phyloP scores from a whole-genome alignment of 306 rosid species.

The Cyclanthera cordifolia region DNA sequence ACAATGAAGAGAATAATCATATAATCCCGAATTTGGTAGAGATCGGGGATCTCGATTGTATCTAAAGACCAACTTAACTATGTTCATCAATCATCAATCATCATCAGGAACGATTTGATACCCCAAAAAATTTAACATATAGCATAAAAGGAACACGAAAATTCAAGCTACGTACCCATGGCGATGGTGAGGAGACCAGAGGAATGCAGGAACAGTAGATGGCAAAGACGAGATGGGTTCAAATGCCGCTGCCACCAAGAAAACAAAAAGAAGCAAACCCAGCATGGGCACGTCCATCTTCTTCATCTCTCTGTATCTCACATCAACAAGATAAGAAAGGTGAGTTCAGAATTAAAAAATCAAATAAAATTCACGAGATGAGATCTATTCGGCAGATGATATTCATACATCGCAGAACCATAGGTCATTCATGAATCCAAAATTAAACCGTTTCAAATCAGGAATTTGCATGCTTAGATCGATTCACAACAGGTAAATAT shows the following conservation, averaged over 20 bases:
- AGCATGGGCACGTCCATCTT: slow-evolving; percentile 18
- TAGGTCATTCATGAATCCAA: background rate
- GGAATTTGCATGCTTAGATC: background rate
- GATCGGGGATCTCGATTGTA: no score
- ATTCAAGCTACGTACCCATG: slow-evolving; percentile 8
- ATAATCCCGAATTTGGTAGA: no score
- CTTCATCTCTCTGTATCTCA: slow-evolving; percentile 18
- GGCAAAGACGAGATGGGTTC: slow-evolving; percentile 35
- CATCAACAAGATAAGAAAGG: background rate
- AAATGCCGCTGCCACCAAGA: slow-evolving; percentile 23
- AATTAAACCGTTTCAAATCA: background rate
- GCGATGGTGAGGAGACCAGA: slow-evolving; percentile 59
- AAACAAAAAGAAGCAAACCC: slow-evolving; percentile 28
- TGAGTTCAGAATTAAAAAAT: background rate
- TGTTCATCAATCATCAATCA: no score
- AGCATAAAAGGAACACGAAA: background rate
- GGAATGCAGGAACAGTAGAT: slow-evolving; percentile 73
- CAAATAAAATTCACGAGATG: background rate
- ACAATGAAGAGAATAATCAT: no score
- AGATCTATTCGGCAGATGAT: no score
- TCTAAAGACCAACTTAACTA: no score
- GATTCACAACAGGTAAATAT: background rate
- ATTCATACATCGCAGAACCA: no score
- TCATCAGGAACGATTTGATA: no score
- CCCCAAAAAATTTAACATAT: background rate